Conservation (phyloP, 192 early-diverging fungal species). For the Coemansia brasiliensis region DNA sequence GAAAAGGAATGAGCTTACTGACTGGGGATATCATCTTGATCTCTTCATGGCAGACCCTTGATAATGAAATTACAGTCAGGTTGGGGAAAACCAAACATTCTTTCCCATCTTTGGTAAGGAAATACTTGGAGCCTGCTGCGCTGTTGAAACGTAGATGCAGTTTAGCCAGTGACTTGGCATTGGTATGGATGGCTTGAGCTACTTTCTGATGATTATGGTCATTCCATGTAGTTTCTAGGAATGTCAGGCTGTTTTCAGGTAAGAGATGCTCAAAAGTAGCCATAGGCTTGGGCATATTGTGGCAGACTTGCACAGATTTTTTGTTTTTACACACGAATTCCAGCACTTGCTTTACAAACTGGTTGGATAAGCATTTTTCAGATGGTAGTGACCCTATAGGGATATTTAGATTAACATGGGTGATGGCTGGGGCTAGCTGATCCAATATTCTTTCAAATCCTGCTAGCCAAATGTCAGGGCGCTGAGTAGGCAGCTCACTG, state of each 20-base stretch:
- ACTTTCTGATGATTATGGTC: not conserved
- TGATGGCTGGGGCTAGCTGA: no score
- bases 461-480: no score
- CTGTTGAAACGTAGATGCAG: not conserved
- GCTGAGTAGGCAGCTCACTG: no score
- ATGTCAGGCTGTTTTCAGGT: not conserved
- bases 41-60: not conserved
- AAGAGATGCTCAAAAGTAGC: not conserved
- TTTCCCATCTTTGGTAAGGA: no score
- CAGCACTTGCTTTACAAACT: not conserved
- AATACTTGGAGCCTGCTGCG: no score
- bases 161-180: not conserved
- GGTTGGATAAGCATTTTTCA: no score
- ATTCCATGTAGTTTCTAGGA: not conserved
- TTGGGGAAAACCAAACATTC: not conserved
- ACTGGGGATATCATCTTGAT: not conserved
- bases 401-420: no score
- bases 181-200: not conserved
- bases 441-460: no score
- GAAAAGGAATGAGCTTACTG: not conserved
- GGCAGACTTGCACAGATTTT: no score
- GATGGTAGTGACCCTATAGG: no score
- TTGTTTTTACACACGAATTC: not conserved
- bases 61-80: not conserved
- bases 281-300: no score